phyloP scores from a whole-genome alignment of 2,329 filamentous ascomycete genomes.

The Venturia oleaginea region DNA sequence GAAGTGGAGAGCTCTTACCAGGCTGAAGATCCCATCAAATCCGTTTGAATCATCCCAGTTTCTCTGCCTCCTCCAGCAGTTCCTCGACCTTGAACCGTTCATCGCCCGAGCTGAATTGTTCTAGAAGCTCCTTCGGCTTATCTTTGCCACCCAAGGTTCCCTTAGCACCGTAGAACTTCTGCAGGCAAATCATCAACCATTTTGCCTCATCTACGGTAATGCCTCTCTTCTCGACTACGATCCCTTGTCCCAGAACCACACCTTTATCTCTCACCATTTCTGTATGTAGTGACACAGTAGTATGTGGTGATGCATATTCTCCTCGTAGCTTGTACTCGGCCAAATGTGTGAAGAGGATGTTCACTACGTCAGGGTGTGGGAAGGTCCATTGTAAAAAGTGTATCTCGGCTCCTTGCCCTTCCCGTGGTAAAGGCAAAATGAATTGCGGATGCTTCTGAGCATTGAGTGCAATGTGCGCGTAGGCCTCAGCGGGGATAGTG shows the following conservation, averaged over 20 bases:
- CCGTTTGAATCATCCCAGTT: conserved; percentile 35
- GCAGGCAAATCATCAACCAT: conserved; percentile 85
- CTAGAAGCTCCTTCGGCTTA: conserved; percentile 61
- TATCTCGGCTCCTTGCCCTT: conserved; percentile 61
- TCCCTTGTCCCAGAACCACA: conserved; percentile 78
- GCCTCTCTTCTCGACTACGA: conserved; percentile 65
- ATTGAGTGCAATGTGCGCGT: conserved; percentile 58
- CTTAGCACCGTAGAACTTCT: conserved; percentile 74
- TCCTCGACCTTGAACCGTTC: conserved; percentile 71
- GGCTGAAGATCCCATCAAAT: background rate
- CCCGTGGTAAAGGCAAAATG: conserved; percentile 68
- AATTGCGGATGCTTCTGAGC: conserved; percentile 77
- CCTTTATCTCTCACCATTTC: conserved; percentile 68
- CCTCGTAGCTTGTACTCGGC: conserved; percentile 88
- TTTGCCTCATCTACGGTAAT: conserved; percentile 73
- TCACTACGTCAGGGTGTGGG: conserved; percentile 52
- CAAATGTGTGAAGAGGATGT: conserved; percentile 82
- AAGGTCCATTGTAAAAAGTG: conserved; percentile 97
- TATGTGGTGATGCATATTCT: conserved; percentile 85
- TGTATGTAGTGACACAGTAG: conserved; percentile 82
- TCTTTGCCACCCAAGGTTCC: conserved; percentile 36
- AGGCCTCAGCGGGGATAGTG: conserved; percentile 64
- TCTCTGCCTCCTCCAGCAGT: conserved; percentile 83
- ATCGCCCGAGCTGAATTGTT: conserved; percentile 76
- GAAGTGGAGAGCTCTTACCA: background rate